A percentile compares a stretch with the other conserved stretches of the same genome.
These are phyloP conservation scores for Ambrosia artemisiifolia DNA, from an alignment of 129 eudicot species.

Conservation along the genomic window DNA sequence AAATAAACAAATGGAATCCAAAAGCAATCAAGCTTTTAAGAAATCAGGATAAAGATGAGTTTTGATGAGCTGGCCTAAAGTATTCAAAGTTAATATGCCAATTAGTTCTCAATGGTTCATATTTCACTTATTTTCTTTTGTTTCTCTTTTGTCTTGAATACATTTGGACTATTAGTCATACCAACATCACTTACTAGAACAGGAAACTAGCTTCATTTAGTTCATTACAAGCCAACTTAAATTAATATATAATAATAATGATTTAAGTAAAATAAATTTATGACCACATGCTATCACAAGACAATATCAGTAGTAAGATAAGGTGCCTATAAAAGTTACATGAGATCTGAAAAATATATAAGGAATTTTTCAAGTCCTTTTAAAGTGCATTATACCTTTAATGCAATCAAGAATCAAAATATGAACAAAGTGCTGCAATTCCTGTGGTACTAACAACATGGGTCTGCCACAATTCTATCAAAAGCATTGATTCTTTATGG, in stretches of 20 bases:
- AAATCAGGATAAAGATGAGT: conserved; percentile 27
- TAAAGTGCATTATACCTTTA: conserved; percentile 28
- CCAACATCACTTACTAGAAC: conserved; percentile 23
- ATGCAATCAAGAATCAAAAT: conserved; percentile 32
- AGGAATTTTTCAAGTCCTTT: conserved; percentile 23
- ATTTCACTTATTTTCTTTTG: conserved; percentile 9
- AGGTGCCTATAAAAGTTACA: conserved; percentile 30
- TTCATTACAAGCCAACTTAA: not conserved
- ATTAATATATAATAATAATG: not conserved
- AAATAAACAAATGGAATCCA: not conserved
- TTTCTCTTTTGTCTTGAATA: conserved; percentile 4
- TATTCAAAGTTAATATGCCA: conserved; percentile 16
- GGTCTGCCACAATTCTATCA: conserved; percentile 38
- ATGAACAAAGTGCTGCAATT: conserved; percentile 32
- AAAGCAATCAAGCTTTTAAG: conserved; percentile 28
- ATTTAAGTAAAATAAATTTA: not conserved
- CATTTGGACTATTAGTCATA: conserved; percentile 9
- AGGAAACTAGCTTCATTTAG: conserved; percentile 24
- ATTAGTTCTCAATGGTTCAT: conserved; percentile 25
- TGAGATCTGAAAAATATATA: conserved; percentile 10
- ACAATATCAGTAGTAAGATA: conserved; percentile 33
- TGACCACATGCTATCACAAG: conserved; percentile 4
- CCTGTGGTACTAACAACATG: conserved; percentile 37
- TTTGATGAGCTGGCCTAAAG: conserved; percentile 17
- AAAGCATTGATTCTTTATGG: conserved; percentile 38